Evolutionary conservation across 371 early-diverging fungal species (phyloP).

Genomic region (Blastocladiella emersonii): DNA sequence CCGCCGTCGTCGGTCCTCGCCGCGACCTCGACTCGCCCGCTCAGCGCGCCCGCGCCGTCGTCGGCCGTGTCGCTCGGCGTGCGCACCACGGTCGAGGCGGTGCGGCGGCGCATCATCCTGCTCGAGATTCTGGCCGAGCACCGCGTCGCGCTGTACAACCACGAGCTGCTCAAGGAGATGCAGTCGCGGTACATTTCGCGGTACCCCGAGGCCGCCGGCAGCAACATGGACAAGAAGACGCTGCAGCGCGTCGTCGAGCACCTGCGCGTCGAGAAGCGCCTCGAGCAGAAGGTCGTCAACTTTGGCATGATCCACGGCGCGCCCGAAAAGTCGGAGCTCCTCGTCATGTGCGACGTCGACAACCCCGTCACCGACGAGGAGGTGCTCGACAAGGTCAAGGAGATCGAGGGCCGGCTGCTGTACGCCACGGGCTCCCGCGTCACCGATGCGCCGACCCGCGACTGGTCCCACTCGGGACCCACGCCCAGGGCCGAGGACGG

Average conservation of each 20-base stretch:
- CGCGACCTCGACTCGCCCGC: background rate
- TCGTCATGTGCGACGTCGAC: too few relatives aligned
- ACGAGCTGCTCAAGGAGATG: constrained; percentile 11
- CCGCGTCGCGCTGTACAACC: constrained; percentile 12
- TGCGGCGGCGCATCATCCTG: constrained; percentile 15
- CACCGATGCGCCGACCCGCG: too few relatives aligned
- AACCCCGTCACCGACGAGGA: background rate
- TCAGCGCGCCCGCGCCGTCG: too few relatives aligned
- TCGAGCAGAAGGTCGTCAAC: background rate
- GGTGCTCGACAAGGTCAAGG: background rate
- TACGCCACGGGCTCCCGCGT: background rate
- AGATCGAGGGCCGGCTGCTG: background rate
- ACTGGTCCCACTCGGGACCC: too few relatives aligned
- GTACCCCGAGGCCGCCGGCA: too few relatives aligned
- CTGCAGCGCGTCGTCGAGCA: background rate
- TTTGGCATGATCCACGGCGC: background rate
- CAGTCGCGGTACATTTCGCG: background rate
- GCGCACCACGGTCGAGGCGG: constrained; percentile 5
- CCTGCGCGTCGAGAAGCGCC: background rate
- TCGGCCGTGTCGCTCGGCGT: too few relatives aligned
- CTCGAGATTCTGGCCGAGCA: constrained; percentile 12
- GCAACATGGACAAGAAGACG: constrained; percentile 2
- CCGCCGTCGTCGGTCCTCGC: background rate
- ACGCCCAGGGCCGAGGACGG: too few relatives aligned
- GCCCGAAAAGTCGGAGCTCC: background rate